Evolutionary conservation across 1,284 basidiomycete species (phyloP), one percentile per base, ranked within the genome.

Genomic region (Ceratobasidium sp.): DNA sequence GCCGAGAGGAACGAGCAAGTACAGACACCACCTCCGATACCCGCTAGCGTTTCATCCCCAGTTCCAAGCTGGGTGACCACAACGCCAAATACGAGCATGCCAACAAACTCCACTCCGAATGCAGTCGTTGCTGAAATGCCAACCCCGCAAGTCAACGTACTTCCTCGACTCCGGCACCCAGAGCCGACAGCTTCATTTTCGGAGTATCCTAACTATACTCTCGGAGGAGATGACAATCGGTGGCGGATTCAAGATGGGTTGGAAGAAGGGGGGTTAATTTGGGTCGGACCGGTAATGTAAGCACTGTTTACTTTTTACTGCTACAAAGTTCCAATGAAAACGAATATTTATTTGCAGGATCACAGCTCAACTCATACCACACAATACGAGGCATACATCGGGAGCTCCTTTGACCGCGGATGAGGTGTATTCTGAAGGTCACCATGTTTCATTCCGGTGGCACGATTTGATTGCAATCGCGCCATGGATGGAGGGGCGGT

Each of bases 281-380:
- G 91, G 91, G 84, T 90, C 8, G 91, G 91, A 20, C 81, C 85
- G 20, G 75, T 92, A 73, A 84, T 92, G 90, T 90, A 70, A 72
- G 85, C 76, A 34, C n/a, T n/a, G n/a, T n/a, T 49, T 64, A 25
- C 45, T 20, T 12, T 20, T 20, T 10, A 47, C 20, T 12, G 7
- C 7, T 20, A n/a, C 56, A 32, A 22, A 13, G n/a, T 5, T 32
- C 25, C 17, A 32, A 43, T 40, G 8, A 69, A 5, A 12, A 12
- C 22, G 31, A 35, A 8, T 6, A 43, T 34, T 47, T 42, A n/a
- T 34, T 58, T n/a, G n/a, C 55, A 91, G 89, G 85, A 78, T 92
- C 35, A 83, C 85, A 8, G 85, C 85, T 2, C 90, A 92, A 73
- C 77, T 92, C 25, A 74, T 84, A 78, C 82, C 15, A 79, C 81